Evolutionary conservation across 352 stramenopile species (phyloP), one percentile per base, ranked within the genome.

Genomic region (Halophytophthora batemanensis): DNA sequence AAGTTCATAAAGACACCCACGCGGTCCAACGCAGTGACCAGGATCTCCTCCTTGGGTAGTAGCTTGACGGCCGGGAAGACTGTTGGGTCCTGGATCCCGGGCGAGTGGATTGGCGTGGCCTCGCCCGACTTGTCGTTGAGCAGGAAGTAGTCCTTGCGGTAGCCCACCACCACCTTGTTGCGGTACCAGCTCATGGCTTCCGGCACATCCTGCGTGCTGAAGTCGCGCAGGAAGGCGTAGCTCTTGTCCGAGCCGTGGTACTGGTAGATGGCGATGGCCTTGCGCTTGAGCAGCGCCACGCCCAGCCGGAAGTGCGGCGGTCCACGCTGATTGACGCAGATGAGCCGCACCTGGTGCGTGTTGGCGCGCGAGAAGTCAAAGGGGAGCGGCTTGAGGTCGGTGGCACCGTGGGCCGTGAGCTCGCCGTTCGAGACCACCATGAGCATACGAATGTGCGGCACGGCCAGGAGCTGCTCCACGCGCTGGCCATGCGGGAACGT

Each of bases 391-490:
- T 89, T 75, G 45, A 95, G 62, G 41, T 95, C 84, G 29, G 82
- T 93, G 2, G 84, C 84, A 11, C 80, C 81, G 56, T 93, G 82
- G 2, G 74, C 80, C 13, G 66, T 84, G 8, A 93, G 25, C 55
- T 87, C 60, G 21, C 83, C 82, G 43, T 95, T 90, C 11, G 84
- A 66, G 17, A 95, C 66, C 1, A 86, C 82, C 34, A 95, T 81
- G 21, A 95, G 70, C 80, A 95, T 91, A 45, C 84, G 84, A 47
- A 95, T 93, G 43, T 95, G 84, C 17, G 84, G 84, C 46, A 95
- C 82, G 6, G 82, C 84, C 19, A 95, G 54, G 42, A 95, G 61
- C 59, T 95, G 82, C 63, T 93, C 75, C 22, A 95, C 74, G 11
- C 74, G 59, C 35, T 86, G 71, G 17, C 80, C 77, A 54, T 95